Evolutionary conservation across 805 yeast genomes (phyloP), one percentile per base, ranked within the genome.

Genomic region (Brettanomyces nanus): DNA sequence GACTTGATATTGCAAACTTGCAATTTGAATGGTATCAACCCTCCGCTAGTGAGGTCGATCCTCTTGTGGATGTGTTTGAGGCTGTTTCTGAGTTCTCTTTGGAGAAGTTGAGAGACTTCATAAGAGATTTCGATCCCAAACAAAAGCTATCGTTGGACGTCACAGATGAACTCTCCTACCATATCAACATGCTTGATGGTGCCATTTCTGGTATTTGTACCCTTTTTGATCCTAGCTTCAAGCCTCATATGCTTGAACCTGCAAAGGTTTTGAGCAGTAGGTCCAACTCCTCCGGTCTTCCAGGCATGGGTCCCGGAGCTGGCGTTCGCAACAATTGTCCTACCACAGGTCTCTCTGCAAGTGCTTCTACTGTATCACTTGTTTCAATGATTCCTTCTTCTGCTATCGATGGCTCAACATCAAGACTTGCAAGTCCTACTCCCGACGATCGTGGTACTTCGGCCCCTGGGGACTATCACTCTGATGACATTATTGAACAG

Each of bases 11-110:
- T 10, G 70, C 69, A 11, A 70, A 73, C 43, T 54, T 83, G 25
- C 49, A 66, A 1, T 77, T 86, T 45, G 62, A 68, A 1, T 90
- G 98, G 98, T 85, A 79, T 49, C 54, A 68, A 1, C 97, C 97
- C 0, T 52, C 66, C 1, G 58, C 57, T 2, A 58, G 49, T 2
- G 87, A 80, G 33, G 61, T 85, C 2, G 62, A 62, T 0, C 71
- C 73, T 50, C 89, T 95, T 0, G 68, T 78, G 4, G 68, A 71
- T 3, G 58, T 77, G 9, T 83, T 80, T 46, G 71, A 68, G 17
- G 53, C 51, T 1, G 69, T 80, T 33, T 63, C 74, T 0, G 55
- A 65, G 0, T 63, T 57, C 30, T 59, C 75, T 2, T 57, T 76
- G 19, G 51, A 57, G 0, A 63, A 67, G 19, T 62, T 83, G 13